Evolutionary conservation across 495 filamentous ascomycete species (phyloP), one percentile per base, ranked within the genome.

Genomic region (Pyronema domesticum): DNA sequence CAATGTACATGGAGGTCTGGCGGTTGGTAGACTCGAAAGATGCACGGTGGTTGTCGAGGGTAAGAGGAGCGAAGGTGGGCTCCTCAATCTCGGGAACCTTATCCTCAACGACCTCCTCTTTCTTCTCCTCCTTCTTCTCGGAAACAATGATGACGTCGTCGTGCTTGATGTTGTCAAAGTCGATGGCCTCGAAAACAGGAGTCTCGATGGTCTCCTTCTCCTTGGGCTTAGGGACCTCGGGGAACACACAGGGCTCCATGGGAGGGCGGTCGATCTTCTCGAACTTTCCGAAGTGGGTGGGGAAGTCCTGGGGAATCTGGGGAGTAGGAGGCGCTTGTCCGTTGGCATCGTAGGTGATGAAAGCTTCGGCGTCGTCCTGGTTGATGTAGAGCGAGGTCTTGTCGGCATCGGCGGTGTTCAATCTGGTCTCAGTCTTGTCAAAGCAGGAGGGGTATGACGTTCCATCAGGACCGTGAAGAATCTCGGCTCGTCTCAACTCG

Each of bases 341-440:
- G 10, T 14, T 37, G 36, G 11, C 7, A 8, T 53, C 11, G 35
- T 53, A 39, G 50, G 37, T 43, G 8, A 53, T 43, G 36, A 53
- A 39, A 10, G 37, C 33, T 9, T 17, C 50, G 13, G 50, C 35
- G 7, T 17, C 50, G 34, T 43, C 35, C 7, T 34, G 7, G 19
- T 17, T 15, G 50, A 40, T 53, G 35, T 53, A 39, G 11, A 53
- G n/a, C 50, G 50, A 39, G 48, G 9, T 37, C 11, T 54, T 15
- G n/a, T 45, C 13, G n/a, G 17, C 14, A 23, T 34, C 46, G 3
- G 14, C n/a, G 50, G 50, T 19, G 14, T 8, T 37, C 19, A n/a
- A 39, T 40, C 50, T 37, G 34, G 7, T 8, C 11, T 51, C 48
- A 14, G 18, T 36, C 17, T 19, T 14, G 9, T n/a, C 11, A 19